Evolutionary conservation across 177 flowering plant genomes (phyloP).

Genomic region (Vitis hybrid): DNA sequence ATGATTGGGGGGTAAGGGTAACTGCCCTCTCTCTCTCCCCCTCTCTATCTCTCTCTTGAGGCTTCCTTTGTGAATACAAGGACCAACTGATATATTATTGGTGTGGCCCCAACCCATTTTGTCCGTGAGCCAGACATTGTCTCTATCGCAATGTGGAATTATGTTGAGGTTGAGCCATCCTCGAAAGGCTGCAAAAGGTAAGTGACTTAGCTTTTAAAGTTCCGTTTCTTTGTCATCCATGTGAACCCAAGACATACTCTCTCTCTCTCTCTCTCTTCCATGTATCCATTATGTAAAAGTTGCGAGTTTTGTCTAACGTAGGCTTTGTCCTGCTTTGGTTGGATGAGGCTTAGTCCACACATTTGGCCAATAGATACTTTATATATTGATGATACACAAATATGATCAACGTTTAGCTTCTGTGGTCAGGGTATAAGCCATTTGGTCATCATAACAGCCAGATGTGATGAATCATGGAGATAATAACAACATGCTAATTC

Average conservation of each 20-base stretch:
- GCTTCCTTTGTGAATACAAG: not conserved
- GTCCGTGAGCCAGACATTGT: slow-evolving; percentile 6
- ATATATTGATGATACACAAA: not conserved
- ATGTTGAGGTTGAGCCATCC: slow-evolving; percentile 2
- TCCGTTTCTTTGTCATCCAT: slow-evolving; percentile 2
- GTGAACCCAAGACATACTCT: not conserved
- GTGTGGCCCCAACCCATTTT: not conserved
- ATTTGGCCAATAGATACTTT: not conserved
- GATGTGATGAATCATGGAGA: no score
- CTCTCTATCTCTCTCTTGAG: not conserved
- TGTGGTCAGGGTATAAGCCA: not conserved
- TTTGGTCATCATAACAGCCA: not conserved
- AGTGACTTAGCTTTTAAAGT: not conserved
- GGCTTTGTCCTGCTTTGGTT: slow-evolving; percentile 4
- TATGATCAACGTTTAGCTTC: not conserved
- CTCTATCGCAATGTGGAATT: slow-evolving; percentile 5
- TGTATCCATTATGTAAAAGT: not conserved
- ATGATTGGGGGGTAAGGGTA: not conserved
- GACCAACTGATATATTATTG: not conserved
- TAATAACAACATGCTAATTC: no score
- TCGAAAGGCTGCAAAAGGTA: slow-evolving; percentile 15
- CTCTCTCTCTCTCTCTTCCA: no score
- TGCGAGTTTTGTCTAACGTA: slow-evolving; percentile 12
- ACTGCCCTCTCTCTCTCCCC: no score
- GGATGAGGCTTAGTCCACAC: not conserved